Base-by-base conservation (phyloP, 306 rosid genomes). In the Calophaca sinica region DNA sequence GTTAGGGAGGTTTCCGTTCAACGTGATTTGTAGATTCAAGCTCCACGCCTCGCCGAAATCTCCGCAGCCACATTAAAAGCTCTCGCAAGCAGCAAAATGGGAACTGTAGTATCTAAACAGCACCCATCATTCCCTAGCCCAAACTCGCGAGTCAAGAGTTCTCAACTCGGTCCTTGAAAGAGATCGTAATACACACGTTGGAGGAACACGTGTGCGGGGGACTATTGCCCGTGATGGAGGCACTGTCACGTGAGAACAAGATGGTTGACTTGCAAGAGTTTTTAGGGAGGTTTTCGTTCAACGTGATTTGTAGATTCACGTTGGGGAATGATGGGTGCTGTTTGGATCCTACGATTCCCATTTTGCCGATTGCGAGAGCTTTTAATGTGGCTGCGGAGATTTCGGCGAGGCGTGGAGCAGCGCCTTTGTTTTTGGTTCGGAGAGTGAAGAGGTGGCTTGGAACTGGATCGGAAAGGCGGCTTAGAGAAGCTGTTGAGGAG, bases 91-190 rank as follows among this genome's bases (percentile, higher is more conserved):
- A 79, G 77, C 0, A 88, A 78, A 55, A 29, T 48, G 0, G 93
- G 86, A 5, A 32, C 65, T 12, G 65, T 71, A 41, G 94, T 94
- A 63, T 91, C 89, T 76, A 91, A 81, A 31, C 74, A 74, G 13
- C 85, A 87, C 78, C 80, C 39, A 44, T 44, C 71, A 59, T 79
- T 79, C 31, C 96, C 98, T n/a, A 89, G 68, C 79, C 97, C 5
- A 91, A 80, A 78, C 32, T 93, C 0, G 93, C 85, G 0, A 84
- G 94, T 82, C 97, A 91, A n/a, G 96, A 85, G 70, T 93, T 93
- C 71, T 70, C 87, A 11, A 57, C 87, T 1, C 85, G 82, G 83
- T 89, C 96, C 4, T 12, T 89, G 39, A 78, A 52, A 6, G 84
- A 88, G 12, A 88, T 85, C 14, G 14, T 83, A 5, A 62, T 82